A percentile compares a stretch with the other conserved stretches of the same genome.
These are phyloP conservation scores for Hyaloperonospora brassicae DNA, from an alignment of 352 stramenopile species.

Conservation along the genomic window DNA sequence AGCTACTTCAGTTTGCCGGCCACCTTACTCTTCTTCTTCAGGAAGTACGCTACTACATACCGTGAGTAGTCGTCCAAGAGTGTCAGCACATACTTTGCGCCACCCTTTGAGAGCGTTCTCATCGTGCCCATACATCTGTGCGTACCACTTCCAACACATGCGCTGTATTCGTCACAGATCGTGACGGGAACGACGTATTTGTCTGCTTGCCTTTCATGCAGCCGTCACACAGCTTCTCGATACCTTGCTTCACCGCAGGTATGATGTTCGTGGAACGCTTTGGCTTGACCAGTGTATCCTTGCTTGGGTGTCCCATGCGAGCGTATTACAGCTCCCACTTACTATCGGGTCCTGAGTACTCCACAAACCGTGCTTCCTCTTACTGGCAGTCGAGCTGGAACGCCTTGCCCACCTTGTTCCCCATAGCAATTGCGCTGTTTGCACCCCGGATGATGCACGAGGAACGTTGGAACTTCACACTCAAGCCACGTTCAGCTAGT, in stretches of 20 bases:
- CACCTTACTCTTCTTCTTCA: background rate
- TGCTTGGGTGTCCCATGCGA: too few species aligned
- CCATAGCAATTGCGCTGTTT: background rate
- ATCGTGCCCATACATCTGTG: background rate
- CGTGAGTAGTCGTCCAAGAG: background rate
- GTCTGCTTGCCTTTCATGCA: background rate
- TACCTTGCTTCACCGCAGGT: background rate
- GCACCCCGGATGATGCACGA: constrained; percentile 10
- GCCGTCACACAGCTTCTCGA: background rate
- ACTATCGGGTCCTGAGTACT: background rate
- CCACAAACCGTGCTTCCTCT: background rate
- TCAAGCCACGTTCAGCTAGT: constrained; percentile 6
- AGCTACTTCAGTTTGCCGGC: background rate
- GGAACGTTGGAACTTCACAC: constrained; percentile 7
- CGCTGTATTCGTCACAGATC: background rate
- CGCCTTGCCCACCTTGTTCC: background rate
- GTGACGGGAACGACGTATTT: background rate
- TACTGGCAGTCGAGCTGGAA: background rate
- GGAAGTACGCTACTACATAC: background rate
- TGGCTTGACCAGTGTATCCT: background rate
- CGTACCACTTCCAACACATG: background rate
- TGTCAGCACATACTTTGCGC: background rate
- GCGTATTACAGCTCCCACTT: background rate
- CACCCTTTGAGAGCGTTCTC: background rate
- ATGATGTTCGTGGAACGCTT: background rate